Percentiles rank a stretch among this genome's conserved stretches.
These are phyloP conservation scores for Arthrobotrys megalospora DNA, from an alignment of 2,329 filamentous ascomycete species.

Conservation along the genomic window DNA sequence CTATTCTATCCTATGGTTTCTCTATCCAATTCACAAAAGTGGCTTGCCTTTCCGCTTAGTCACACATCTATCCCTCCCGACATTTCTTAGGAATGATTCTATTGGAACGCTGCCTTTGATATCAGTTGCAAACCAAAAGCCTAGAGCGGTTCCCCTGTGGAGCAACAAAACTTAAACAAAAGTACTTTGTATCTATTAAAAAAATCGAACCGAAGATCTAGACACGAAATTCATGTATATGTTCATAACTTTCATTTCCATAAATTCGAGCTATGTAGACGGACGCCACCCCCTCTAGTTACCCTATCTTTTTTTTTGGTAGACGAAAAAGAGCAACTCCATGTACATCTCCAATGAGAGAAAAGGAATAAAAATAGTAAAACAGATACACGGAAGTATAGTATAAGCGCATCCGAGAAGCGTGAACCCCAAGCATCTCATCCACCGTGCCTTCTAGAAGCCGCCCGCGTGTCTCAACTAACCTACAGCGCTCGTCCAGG, in stretches of 20 bases:
- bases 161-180: not conserved
- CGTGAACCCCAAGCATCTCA: conserved; percentile 6
- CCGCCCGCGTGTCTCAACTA: not conserved
- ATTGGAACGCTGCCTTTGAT: not conserved
- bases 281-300: conserved; percentile 36
- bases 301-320: conserved; percentile 35
- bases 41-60: not conserved
- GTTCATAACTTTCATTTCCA: conserved; percentile 38
- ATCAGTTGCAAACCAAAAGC: not conserved
- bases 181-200: not conserved
- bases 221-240: not conserved
- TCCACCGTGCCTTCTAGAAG: not conserved
- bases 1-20: conserved; percentile 1
- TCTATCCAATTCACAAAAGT: not conserved
- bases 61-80: not conserved
- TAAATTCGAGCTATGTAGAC: conserved; percentile 48
- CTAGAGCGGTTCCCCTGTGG: not conserved
- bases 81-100: not conserved
- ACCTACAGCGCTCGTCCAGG: conserved; percentile 23
- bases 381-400: conserved; percentile 40
- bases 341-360: conserved; percentile 41
- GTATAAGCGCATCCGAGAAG: conserved; percentile 13
- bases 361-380: conserved; percentile 17
- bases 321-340: conserved; percentile 45
- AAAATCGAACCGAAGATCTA: not conserved